Evolutionary conservation across 176 grass and related monocot species (phyloP).

Genomic region (Oryza meyeriana): DNA sequence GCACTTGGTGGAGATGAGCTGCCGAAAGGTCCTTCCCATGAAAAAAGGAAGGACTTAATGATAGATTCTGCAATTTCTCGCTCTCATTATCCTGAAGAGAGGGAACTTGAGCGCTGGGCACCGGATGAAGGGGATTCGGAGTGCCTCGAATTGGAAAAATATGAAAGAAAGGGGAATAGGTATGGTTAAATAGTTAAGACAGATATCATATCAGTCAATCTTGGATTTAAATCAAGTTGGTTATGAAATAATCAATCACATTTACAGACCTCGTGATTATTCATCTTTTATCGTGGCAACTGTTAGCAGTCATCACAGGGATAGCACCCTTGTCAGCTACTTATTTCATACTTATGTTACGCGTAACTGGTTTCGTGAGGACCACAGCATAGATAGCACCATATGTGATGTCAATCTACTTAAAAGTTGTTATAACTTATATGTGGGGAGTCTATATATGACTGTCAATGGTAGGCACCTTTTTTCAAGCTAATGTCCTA

Average conservation of each 20-base stretch:
- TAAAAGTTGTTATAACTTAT: not conserved
- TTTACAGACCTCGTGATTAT: not conserved
- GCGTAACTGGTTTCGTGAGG: not conserved
- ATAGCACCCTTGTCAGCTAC: constrained; percentile 5
- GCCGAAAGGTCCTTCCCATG: constrained; percentile 56
- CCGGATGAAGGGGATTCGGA: constrained; percentile 82
- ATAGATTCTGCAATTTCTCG: constrained; percentile 95
- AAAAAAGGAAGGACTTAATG: constrained; percentile 89
- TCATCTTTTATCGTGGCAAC: not conserved
- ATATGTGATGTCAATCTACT: not conserved
- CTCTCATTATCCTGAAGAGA: constrained; percentile 73
- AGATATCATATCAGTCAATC: constrained; percentile 3
- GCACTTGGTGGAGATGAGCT: constrained; percentile 68
- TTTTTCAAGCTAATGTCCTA: not conserved
- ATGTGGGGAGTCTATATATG: not conserved
- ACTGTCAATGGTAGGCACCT: not conserved
- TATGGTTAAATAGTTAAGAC: constrained; percentile 22
- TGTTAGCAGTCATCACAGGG: not conserved
- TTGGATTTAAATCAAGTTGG: not conserved
- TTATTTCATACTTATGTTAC: constrained; percentile 6
- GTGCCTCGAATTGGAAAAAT: constrained; percentile 89
- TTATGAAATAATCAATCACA: not conserved
- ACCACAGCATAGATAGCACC: not conserved
- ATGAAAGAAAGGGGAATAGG: constrained; percentile 72
- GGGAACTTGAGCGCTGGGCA: constrained; percentile 88